A percentile compares a stretch with the other conserved stretches of the same genome.
phyloP scores from a whole-genome alignment of 768 basidiomycete genomes.

The Podaxis sp. region DNA sequence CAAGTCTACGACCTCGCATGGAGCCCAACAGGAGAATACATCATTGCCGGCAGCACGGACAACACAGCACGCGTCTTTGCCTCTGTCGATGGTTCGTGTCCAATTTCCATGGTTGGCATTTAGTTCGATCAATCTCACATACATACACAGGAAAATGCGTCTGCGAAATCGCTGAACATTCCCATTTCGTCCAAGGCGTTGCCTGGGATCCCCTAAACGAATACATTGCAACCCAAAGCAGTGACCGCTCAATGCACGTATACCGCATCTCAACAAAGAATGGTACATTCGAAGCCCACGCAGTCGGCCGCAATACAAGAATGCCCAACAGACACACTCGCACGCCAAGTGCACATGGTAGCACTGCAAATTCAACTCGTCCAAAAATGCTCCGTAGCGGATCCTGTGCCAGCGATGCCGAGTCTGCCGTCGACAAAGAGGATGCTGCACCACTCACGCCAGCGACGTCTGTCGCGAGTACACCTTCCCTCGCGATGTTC shows the following conservation, averaged over 20 bases:
- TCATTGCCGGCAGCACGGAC: slow-evolving; percentile 96
- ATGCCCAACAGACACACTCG: slow-evolving; percentile 71
- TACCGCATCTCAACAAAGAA: slow-evolving; percentile 80
- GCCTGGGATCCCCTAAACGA: slow-evolving; percentile 99
- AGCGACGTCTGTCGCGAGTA: slow-evolving; percentile 66
- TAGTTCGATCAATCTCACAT: slow-evolving; percentile 16
- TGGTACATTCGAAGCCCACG: slow-evolving; percentile 86
- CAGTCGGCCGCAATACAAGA: slow-evolving; percentile 84
- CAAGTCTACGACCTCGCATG: slow-evolving; percentile 98
- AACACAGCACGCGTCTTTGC: slow-evolving; percentile 88
- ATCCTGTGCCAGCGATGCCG: slow-evolving; percentile 76
- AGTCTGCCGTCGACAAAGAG: slow-evolving; percentile 46
- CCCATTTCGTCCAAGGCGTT: slow-evolving; percentile 97
- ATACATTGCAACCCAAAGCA: slow-evolving; percentile 96
- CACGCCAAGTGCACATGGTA: slow-evolving; percentile 61
- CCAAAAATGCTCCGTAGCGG: slow-evolving; percentile 66
- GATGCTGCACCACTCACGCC: slow-evolving; percentile 55
- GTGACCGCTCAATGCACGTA: slow-evolving; percentile 94
- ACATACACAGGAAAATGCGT: slow-evolving; percentile 71
- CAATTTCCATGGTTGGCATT: slow-evolving; percentile 1
- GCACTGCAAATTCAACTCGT: slow-evolving; percentile 34
- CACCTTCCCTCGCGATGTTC: slow-evolving; percentile 62
- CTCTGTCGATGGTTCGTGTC: slow-evolving; percentile 61
- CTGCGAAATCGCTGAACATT: slow-evolving; percentile 89
- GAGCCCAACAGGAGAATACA: slow-evolving; percentile 93